Evolutionary conservation across 768 basidiomycete genomes (phyloP).

Genomic region (Nidula microcarpa): DNA sequence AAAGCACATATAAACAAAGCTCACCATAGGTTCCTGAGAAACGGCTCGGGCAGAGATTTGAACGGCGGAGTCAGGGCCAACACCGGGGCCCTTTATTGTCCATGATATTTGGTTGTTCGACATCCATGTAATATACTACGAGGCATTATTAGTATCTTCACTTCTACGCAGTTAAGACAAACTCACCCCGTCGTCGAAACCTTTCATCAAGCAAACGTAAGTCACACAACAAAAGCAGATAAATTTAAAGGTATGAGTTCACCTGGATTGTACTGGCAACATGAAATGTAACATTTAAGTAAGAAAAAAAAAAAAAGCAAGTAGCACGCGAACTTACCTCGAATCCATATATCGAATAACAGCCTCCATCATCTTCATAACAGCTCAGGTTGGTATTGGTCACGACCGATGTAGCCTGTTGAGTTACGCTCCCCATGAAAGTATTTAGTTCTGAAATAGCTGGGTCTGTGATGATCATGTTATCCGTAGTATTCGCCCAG

Average conservation of each 20-base stretch:
- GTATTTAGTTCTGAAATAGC: slow-evolving; percentile 54
- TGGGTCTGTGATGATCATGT: slow-evolving; percentile 55
- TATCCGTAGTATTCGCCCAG: slow-evolving; percentile 61
- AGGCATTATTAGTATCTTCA: slow-evolving; percentile 1
- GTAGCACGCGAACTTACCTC: slow-evolving; percentile 38
- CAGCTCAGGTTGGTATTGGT: slow-evolving; percentile 64
- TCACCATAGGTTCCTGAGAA: slow-evolving; percentile 83
- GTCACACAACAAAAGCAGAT: no score
- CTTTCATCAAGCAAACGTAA: slow-evolving; percentile 15
- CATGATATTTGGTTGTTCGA: slow-evolving; percentile 63
- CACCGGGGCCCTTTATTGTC: slow-evolving; percentile 68
- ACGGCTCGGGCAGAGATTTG: slow-evolving; percentile 67
- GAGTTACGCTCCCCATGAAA: slow-evolving; percentile 65
- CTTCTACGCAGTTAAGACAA: background rate
- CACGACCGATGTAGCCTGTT: slow-evolving; percentile 78
- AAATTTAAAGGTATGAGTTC: slow-evolving; percentile 2
- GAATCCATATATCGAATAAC: slow-evolving; percentile 78
- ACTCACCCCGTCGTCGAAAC: slow-evolving; percentile 65
- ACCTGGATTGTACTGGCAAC: slow-evolving; percentile 38
- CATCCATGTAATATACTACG: slow-evolving; percentile 87
- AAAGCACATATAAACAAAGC: background rate
- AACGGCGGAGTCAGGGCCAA: slow-evolving; percentile 57
- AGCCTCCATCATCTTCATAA: slow-evolving; percentile 57
- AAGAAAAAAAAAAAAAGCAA: background rate
- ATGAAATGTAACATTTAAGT: background rate